Base-by-base conservation (phyloP, 2,329 filamentous ascomycete genomes). In the Penicillium sp. region DNA sequence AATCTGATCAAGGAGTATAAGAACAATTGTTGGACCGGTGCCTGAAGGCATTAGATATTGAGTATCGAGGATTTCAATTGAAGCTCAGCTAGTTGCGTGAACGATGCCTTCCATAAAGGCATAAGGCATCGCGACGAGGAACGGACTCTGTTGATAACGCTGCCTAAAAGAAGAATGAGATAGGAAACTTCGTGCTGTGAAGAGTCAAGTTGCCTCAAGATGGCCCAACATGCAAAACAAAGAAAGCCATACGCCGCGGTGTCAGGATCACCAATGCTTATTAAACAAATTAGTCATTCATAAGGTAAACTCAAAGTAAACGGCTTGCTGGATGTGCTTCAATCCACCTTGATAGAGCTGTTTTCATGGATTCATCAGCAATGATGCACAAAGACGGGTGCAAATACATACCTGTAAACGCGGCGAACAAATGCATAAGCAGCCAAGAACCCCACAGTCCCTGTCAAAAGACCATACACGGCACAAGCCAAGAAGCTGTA, bases 401-500 rank as follows among this genome's bases (percentile, higher is more conserved):
- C 10, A 17, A 14, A 28, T 12, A 68, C 79, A 68, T 61, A 85
- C 80, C 78, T 78, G 61, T 92, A 94, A 56, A 95, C 88, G 59
- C 82, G 77, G 57, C 85, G 73, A 38, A 94, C 79, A 70, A 94
- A 94, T 1, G 81, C 77, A 67, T 92, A 93, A 4, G 85, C 83
- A 27, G 84, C 82, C 64, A 94, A 62, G 62, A 93, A 93, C 2
- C 87, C 87, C 37, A 94, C 76, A 0, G 87, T 93, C 15, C 87
- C 87, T 7, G 82, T 87, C 46, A 92, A 67, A 33, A 94, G 68
- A 1, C 83, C 85, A 59, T 92, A 94, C 3, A 92, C 80, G 30
- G 77, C 74, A 61, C 85, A 93, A 1, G 84, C 85, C 52, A 93
- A 75, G 57, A 85, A 81, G 60, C 82, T 87, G 62, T 94, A 93